A percentile compares a stretch with the other conserved stretches of the same genome.
Evolutionary conservation across 2,329 filamentous ascomycete species (phyloP).

Genomic region (Keithomyces neogunnii): DNA sequence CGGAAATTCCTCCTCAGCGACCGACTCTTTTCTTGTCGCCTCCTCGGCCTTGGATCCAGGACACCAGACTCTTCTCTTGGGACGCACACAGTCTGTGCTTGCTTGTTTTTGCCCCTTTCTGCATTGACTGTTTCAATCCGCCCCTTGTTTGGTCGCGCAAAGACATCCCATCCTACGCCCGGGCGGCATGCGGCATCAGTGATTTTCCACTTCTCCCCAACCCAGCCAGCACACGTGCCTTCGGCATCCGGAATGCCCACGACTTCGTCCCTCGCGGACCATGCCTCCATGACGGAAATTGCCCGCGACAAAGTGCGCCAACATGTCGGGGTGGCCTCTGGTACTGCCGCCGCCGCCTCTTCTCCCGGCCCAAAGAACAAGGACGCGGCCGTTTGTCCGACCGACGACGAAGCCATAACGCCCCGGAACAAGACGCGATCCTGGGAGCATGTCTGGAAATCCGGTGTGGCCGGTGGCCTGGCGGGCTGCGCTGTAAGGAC

Average conservation of each 20-base stretch:
- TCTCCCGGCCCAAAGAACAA: conserved; percentile 12
- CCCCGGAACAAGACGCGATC: conserved; percentile 50
- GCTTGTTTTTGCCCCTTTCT: not conserved
- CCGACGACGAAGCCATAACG: conserved; percentile 38
- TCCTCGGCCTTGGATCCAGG: not conserved
- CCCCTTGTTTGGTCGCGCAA: not conserved
- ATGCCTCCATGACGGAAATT: conserved; percentile 51
- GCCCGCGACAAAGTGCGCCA: conserved; percentile 26
- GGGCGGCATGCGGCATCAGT: conserved; percentile 10
- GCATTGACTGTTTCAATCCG: not conserved
- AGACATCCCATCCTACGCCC: not conserved
- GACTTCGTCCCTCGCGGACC: conserved; percentile 43
- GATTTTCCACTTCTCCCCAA: conserved; percentile 11
- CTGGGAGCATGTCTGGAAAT: conserved; percentile 75
- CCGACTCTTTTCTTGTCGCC: not conserved
- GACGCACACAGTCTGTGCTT: not conserved
- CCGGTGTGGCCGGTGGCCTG: conserved; percentile 77
- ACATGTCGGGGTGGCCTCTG: conserved; percentile 13
- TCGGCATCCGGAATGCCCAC: conserved; percentile 40
- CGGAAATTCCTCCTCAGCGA: conserved; percentile 1
- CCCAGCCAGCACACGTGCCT: conserved; percentile 2
- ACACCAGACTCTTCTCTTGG: not conserved
- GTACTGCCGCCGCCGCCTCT: conserved; percentile 9
- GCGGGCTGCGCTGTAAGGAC: conserved; percentile 80
- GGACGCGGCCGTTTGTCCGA: conserved; percentile 36